Percentiles rank a stretch among this genome's conserved stretches.
Evolutionary conservation across 78 protist genomes (phyloP).

Genomic region (Diacronema lutheri): DNA sequence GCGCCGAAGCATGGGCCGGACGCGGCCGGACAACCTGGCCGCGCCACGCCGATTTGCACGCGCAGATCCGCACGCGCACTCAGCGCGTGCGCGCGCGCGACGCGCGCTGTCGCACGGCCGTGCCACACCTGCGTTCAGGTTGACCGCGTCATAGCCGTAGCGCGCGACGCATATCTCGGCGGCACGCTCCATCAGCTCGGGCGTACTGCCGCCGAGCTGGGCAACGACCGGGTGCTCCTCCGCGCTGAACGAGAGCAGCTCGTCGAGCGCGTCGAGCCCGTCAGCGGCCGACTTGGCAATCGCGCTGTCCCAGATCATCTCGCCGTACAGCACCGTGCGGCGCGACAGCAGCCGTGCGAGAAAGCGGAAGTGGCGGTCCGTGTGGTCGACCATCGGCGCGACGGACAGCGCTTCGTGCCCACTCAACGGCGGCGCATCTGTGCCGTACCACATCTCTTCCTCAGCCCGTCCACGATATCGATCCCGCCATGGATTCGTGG

Average conservation of each 20-base stretch:
- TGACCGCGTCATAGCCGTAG: slow-evolving; percentile 16
- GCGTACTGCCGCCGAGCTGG: slow-evolving; percentile 11
- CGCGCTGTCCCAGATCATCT: background rate
- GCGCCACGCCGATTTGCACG: too few species aligned
- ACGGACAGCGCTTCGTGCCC: background rate
- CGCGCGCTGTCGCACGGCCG: too few species aligned
- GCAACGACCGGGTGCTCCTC: background rate
- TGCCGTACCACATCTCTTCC: too few species aligned
- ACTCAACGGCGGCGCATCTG: too few species aligned
- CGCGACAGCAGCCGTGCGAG: background rate
- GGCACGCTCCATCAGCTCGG: background rate
- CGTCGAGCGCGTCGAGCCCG: background rate
- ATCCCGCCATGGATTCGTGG: too few species aligned
- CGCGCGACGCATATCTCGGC: background rate
- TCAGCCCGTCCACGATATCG: too few species aligned
- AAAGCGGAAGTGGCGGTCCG: slow-evolving; percentile 15
- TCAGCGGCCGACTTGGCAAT: too few species aligned
- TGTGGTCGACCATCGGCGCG: slow-evolving; percentile 20
- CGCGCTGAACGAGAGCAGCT: background rate
- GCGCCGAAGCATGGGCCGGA: background rate
- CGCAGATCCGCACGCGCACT: too few species aligned
- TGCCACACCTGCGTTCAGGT: slow-evolving; percentile 17
- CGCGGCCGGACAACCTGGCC: slow-evolving; percentile 11
- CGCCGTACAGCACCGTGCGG: background rate
- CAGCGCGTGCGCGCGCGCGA: too few species aligned